Evolutionary conservation across 2,329 filamentous ascomycete species (phyloP).

Genomic region (Monilinia vaccinii-corymbosi): DNA sequence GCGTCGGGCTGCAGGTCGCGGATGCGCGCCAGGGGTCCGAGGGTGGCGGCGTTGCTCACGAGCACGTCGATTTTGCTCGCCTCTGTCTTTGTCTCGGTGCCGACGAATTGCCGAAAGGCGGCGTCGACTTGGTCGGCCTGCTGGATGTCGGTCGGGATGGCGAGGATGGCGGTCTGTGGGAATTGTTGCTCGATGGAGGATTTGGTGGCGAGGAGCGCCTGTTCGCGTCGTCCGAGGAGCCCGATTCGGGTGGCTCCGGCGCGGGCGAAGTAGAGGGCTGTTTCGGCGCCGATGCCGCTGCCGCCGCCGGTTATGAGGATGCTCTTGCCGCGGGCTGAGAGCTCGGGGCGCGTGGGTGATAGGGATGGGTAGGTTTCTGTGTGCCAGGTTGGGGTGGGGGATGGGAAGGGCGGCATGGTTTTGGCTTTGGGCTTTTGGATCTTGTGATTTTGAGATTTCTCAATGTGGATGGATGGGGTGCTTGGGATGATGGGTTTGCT

Average conservation of each 20-base stretch:
- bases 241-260: constrained; percentile 37
- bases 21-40: constrained; percentile 22
- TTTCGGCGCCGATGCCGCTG: constrained; percentile 37
- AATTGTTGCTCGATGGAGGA: constrained; percentile 30
- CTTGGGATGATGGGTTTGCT: too few relatives aligned
- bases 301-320: constrained; percentile 38
- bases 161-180: constrained; percentile 28
- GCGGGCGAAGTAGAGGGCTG: constrained; percentile 34
- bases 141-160: constrained; percentile 29
- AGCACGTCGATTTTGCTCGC: constrained; percentile 35
- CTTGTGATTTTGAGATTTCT: neutral
- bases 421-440: constrained; percentile 8
- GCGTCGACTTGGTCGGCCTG: constrained; percentile 28
- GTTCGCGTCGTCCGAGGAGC: constrained; percentile 35
- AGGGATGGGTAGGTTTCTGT: constrained; percentile 31
- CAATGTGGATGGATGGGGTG: too few relatives aligned
- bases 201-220: constrained; percentile 32
- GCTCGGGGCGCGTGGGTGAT: constrained; percentile 33
- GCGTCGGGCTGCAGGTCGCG: constrained; percentile 26
- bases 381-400: constrained; percentile 33
- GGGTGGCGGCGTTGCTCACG: constrained; percentile 32
- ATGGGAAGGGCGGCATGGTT: constrained; percentile 30
- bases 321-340: constrained; percentile 33
- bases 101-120: constrained; percentile 28
- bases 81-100: constrained; percentile 24